Evolutionary conservation across 2,329 filamentous ascomycete genomes (phyloP).

Genomic region (Aspergillus niger): DNA sequence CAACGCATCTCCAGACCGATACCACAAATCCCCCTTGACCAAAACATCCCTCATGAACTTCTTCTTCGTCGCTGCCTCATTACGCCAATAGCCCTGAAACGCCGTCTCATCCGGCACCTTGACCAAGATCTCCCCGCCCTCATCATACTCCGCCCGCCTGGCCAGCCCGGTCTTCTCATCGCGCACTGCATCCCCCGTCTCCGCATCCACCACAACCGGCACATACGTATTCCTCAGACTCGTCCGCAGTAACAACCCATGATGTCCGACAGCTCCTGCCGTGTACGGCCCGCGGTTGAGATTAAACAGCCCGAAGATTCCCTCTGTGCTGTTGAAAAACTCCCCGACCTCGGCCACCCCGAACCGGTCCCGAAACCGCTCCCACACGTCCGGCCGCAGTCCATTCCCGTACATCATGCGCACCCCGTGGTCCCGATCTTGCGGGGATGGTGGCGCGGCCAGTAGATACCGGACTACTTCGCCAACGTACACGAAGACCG

Average conservation of each 20-base stretch:
- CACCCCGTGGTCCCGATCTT: conserved; percentile 49
- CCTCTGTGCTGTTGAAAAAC: conserved; percentile 79
- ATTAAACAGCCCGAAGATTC: conserved; percentile 65
- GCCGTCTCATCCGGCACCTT: conserved; percentile 57
- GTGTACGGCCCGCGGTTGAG: conserved; percentile 63
- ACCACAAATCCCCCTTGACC: conserved; percentile 67
- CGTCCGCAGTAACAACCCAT: conserved; percentile 63
- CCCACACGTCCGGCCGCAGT: conserved; percentile 53
- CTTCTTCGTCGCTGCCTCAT: conserved; percentile 65
- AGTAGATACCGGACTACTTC: conserved; percentile 75
- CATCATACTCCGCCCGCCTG: conserved; percentile 61
- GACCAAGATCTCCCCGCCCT: conserved; percentile 77
- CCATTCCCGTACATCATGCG: conserved; percentile 53
- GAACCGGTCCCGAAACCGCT: conserved; percentile 57
- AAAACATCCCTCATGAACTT: conserved; percentile 68
- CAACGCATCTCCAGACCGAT: conserved; percentile 68
- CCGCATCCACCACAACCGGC: conserved; percentile 68
- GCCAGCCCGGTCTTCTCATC: conserved; percentile 70
- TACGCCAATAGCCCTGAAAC: conserved; percentile 72
- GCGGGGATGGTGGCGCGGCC: conserved; percentile 58
- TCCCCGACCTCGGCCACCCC: conserved; percentile 60
- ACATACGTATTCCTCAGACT: conserved; percentile 59
- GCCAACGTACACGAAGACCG: conserved; percentile 75
- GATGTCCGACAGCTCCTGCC: conserved; percentile 68
- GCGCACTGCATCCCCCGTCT: conserved; percentile 66